Base-by-base conservation (phyloP, 148 eudicot species). In the Silene uniflora region DNA sequence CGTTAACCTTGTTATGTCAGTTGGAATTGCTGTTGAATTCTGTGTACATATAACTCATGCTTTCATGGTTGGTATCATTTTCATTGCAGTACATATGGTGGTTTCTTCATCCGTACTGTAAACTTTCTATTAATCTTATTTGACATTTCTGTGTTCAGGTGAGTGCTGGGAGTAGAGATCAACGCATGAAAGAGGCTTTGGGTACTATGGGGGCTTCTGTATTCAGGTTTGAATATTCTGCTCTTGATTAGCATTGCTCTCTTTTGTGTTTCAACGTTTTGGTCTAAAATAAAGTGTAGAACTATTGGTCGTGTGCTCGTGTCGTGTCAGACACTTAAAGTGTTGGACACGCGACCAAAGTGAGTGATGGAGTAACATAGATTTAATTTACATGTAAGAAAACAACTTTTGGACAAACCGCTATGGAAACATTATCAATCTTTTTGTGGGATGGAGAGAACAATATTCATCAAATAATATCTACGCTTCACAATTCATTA, bases 21-120 rank as follows among this genome's bases (percentile, higher is more conserved):
- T 96, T 77, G 98, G 99, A 24, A 96, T 96, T 78, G 87, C 97
- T 42, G 99, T 96, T 73, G 99, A 96, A 87, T 96, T 96, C 75
- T 96, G 99, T 74, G 99, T 96, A 69, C 99, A 96, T 82, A 91
- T 96, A 67, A 92, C 99, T 49, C 99, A 96, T 82, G 97, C 99
- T 79, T 96, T 92, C 93, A 81, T 93, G 98, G 99, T 96, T 27
- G 75, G 90, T 86, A 19, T 73, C 81, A 32, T 27, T 29, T 61
- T 76, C 54, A 60, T 83, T 76, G 69, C 21, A 19, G 62, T 70
- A 67, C 64, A 60, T 44, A 6, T 44, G 21, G 44, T 42, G 29
- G 16, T 19, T 24, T 67, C 22, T 47, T 24, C 60, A 21, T 73
- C 52, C 4, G 18, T 67, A 47, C 12, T 10, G 13, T 21, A 5